Evolutionary conservation across 2,329 filamentous ascomycete species (phyloP).

Genomic region (Diaporthe nobilis): DNA sequence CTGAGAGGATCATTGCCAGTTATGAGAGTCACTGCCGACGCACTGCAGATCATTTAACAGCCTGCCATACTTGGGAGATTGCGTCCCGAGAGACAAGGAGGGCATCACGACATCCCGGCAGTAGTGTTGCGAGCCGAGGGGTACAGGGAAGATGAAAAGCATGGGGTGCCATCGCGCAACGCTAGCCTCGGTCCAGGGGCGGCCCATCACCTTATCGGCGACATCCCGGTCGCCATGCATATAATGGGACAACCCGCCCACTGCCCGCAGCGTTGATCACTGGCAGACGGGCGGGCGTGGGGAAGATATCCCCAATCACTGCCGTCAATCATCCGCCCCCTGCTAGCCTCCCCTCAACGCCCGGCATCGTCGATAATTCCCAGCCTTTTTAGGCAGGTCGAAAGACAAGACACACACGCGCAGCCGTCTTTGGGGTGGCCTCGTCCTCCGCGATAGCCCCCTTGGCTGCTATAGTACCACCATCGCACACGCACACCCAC

Average conservation of each 20-base stretch:
- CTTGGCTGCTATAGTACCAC: slow-evolving; percentile 29
- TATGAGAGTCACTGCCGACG: background rate
- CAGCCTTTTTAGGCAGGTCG: slow-evolving; percentile 34
- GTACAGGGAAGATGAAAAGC: background rate
- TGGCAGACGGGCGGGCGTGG: slow-evolving; percentile 3
- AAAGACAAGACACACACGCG: background rate
- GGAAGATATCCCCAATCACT: slow-evolving; percentile 33
- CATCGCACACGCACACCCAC: slow-evolving; percentile 14
- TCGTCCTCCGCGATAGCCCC: slow-evolving; percentile 22
- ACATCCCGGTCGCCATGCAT: slow-evolving; percentile 29
- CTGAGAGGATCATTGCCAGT: background rate
- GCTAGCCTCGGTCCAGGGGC: slow-evolving; percentile 23
- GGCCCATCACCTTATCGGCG: slow-evolving; percentile 31
- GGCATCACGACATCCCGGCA: slow-evolving; percentile 27
- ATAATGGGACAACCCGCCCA: background rate
- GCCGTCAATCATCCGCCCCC: slow-evolving; percentile 7
- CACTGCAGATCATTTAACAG: slow-evolving; percentile 4
- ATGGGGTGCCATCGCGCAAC: slow-evolving; percentile 25
- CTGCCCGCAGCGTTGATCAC: slow-evolving; percentile 15
- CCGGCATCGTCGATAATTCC: slow-evolving; percentile 7
- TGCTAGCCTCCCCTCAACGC: slow-evolving; percentile 30
- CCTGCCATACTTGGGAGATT: slow-evolving; percentile 15
- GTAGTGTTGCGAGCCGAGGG: slow-evolving; percentile 12
- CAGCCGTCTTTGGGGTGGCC: slow-evolving; percentile 9
- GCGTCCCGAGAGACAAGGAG: background rate